Evolutionary conservation across 169 alveolate species (phyloP).

Genomic region (Eimeria maxima): DNA sequence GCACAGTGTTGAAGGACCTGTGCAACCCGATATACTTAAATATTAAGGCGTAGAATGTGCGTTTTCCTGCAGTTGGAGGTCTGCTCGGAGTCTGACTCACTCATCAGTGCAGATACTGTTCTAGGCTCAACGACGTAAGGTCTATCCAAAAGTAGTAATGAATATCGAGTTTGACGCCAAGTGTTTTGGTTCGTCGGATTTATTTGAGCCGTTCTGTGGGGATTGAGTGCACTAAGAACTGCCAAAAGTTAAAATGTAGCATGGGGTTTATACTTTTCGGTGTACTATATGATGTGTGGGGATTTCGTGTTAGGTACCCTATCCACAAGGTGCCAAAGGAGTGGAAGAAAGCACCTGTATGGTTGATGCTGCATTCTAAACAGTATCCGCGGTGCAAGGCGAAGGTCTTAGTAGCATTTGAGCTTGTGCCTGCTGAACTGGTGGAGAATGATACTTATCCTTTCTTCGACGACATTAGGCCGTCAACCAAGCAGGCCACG

Average conservation of each 20-base stretch:
- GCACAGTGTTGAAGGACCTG: not conserved
- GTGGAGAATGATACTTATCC: constrained; percentile 89
- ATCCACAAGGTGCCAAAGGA: constrained; percentile 92
- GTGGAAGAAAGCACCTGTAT: constrained; percentile 94
- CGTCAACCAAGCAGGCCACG: constrained; percentile 90
- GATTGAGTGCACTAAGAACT: no score
- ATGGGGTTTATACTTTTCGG: not conserved
- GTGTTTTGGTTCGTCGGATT: no score
- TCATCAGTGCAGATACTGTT: constrained; percentile 60
- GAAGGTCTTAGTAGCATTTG: constrained; percentile 92
- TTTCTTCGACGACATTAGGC: constrained; percentile 94
- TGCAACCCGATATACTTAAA: no score
- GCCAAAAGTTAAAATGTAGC: not conserved
- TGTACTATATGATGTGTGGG: not conserved
- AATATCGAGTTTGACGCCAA: no score
- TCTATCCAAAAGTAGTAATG: no score
- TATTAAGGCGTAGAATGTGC: no score
- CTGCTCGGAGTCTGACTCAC: constrained; percentile 65
- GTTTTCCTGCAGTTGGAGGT: constrained; percentile 62
- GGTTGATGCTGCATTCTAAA: constrained; percentile 92
- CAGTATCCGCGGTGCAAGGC: constrained; percentile 91
- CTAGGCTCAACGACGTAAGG: constrained; percentile 50
- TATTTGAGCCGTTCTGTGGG: no score
- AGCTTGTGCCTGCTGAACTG: constrained; percentile 89
- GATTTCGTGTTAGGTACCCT: constrained; percentile 86